Percentiles rank a stretch among this genome's conserved stretches.
These are phyloP conservation scores for Acer negundo DNA, from an alignment of 345 rosid genomes.

Conservation along the genomic window DNA sequence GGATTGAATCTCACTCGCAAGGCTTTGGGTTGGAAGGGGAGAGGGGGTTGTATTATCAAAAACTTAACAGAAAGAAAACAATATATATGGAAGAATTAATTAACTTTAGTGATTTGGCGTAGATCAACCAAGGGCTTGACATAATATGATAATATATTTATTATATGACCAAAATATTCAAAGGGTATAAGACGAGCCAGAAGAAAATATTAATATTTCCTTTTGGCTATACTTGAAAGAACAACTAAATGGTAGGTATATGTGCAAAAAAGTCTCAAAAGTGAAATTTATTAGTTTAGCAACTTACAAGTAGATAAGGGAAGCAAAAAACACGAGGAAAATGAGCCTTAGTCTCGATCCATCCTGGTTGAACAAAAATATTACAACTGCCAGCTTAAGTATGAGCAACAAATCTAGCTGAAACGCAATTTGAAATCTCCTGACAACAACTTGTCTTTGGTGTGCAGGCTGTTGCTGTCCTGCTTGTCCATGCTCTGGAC, in stretches of 20 bases:
- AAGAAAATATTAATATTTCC: slow-evolving; percentile 3
- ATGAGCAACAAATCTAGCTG: slow-evolving; percentile 90
- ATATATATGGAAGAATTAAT: background rate
- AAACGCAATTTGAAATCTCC: slow-evolving; percentile 93
- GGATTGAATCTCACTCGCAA: background rate
- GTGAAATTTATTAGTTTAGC: background rate
- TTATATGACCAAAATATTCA: background rate
- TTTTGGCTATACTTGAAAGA: background rate
- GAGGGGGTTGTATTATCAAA: background rate
- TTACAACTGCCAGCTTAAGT: slow-evolving; percentile 88
- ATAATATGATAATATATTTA: background rate
- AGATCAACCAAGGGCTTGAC: background rate
- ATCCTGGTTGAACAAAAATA: slow-evolving; percentile 96
- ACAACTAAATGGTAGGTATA: background rate
- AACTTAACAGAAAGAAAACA: background rate
- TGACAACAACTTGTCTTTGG: slow-evolving; percentile 71
- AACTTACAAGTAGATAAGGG: slow-evolving; percentile 86
- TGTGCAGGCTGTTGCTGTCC: slow-evolving; percentile 59
- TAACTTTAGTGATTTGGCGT: background rate
- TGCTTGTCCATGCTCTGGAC: slow-evolving; percentile 51
- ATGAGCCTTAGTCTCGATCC: slow-evolving; percentile 93
- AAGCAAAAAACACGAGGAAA: slow-evolving; percentile 83
- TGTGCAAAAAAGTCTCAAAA: background rate
- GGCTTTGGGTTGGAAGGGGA: background rate
- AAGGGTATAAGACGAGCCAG: background rate